Conservation (phyloP, 495 filamentous ascomycete species). For the Penicillium antarcticum region DNA sequence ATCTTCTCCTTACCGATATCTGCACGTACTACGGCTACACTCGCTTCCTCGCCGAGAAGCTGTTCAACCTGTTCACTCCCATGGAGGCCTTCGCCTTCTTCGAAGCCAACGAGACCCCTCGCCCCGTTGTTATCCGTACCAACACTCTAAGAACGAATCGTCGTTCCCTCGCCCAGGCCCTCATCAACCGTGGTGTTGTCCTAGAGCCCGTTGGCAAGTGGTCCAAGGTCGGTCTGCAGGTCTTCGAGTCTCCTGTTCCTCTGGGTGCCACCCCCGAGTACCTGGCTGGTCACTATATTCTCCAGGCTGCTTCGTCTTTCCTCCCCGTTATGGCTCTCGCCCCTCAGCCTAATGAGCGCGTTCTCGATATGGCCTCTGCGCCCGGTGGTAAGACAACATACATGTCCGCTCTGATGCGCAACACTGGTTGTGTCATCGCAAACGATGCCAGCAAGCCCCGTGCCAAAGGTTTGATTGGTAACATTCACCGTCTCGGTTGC, state of each 20-base stretch:
- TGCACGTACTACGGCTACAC: slow-evolving; percentile 93
- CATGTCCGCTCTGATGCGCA: slow-evolving; percentile 96
- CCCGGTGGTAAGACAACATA: slow-evolving; percentile 98
- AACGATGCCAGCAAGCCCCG: slow-evolving; percentile 93
- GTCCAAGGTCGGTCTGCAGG: slow-evolving; percentile 94
- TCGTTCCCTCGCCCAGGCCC: slow-evolving; percentile 83
- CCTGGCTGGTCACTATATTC: slow-evolving; percentile 93
- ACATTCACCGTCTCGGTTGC: slow-evolving; percentile 91
- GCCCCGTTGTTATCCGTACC: slow-evolving; percentile 85
- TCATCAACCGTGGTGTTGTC: slow-evolving; percentile 96
- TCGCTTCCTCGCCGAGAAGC: slow-evolving; percentile 77
- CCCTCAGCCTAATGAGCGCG: slow-evolving; percentile 86
- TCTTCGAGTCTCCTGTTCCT: slow-evolving; percentile 91
- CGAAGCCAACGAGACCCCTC: slow-evolving; percentile 91
- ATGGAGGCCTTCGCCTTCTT: slow-evolving; percentile 97
- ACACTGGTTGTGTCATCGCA: slow-evolving; percentile 92
- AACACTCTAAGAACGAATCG: slow-evolving; percentile 94
- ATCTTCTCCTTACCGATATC: slow-evolving; percentile 84
- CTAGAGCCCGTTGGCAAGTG: slow-evolving; percentile 97
- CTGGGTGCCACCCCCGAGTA: slow-evolving; percentile 98
- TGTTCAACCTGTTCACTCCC: slow-evolving; percentile 86
- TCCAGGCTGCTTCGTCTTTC: slow-evolving; percentile 96
- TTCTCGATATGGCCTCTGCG: slow-evolving; percentile 94
- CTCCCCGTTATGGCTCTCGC: slow-evolving; percentile 96
- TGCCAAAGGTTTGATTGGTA: slow-evolving; percentile 95